These are phyloP conservation scores for Claviceps sp. DNA, from an alignment of 2,329 filamentous ascomycete genomes.

Conservation along the genomic window DNA sequence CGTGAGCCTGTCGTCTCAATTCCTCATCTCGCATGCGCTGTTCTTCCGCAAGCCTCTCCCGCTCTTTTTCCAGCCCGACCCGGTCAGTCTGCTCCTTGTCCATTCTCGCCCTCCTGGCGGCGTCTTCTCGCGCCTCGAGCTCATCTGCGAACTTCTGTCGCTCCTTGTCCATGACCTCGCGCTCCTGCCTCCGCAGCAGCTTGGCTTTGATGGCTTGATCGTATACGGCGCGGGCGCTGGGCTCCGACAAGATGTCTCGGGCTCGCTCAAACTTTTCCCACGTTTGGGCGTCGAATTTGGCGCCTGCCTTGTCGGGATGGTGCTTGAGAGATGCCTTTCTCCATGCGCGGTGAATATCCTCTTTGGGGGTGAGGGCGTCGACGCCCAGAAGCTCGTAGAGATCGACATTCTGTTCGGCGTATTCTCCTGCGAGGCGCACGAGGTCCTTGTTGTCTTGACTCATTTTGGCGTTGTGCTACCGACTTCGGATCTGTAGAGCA, in stretches of 20 bases:
- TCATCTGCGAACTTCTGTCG: constrained; percentile 73
- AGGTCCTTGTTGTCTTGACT: constrained; percentile 32
- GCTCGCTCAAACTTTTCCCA: constrained; percentile 80
- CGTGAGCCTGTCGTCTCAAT: constrained; percentile 19
- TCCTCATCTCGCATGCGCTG: constrained; percentile 26
- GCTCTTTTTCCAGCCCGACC: constrained; percentile 24
- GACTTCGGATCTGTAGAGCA: too few relatives aligned
- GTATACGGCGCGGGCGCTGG: constrained; percentile 60
- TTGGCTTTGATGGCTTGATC: constrained; percentile 62
- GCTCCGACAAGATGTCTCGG: constrained; percentile 67
- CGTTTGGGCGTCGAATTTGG: constrained; percentile 59
- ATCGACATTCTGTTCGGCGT: constrained; percentile 50
- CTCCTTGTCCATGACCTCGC: constrained; percentile 59
- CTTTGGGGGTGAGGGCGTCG: constrained; percentile 46
- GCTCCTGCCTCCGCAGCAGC: constrained; percentile 54
- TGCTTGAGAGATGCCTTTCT: constrained; percentile 76
- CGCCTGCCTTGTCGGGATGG: constrained; percentile 83
- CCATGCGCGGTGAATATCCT: constrained; percentile 75
- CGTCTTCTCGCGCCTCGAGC: constrained; percentile 63
- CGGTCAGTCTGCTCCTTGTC: constrained; percentile 24
- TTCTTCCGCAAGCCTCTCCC: constrained; percentile 22
- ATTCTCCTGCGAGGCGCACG: constrained; percentile 39
- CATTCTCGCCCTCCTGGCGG: constrained; percentile 45
- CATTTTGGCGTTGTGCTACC: constrained; percentile 15
- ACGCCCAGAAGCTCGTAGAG: constrained; percentile 68